Evolutionary conservation across 257 asterid genomes (phyloP), one percentile per base, ranked within the genome.

Genomic region (Solanum arcanum): DNA sequence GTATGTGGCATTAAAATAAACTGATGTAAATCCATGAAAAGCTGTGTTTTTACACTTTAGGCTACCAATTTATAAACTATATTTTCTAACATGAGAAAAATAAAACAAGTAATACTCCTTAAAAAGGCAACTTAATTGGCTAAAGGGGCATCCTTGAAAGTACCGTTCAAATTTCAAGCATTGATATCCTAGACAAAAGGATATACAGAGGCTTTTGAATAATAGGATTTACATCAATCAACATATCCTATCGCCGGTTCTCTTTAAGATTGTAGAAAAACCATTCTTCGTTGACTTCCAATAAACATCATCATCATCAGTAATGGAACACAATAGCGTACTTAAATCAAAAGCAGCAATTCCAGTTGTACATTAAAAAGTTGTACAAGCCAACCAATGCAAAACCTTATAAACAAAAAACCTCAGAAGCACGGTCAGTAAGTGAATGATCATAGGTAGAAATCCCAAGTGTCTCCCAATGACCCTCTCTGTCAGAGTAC

Each of bases 381-480:
- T 18, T 52, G n/a, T 52, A 52, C 62, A 52, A 18, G 62, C n/a
- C n/a, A 52, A 52, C 62, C 62, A 52, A 52, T 52, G 62, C 62
- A 52, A 52, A 6, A 23, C 62, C 62, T 9, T 9, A 52, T 52
- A 16, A 52, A 52, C n/a, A 23, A 2, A 52, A 52, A 52, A 52
- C 62, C 62, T 23, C 62, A 52, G 62, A 52, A 52, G 62, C n/a
- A 52, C n/a, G 62, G n/a, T 52, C 62, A 6, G 89, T 86, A 84
- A 90, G 88, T 23, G 86, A 83, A 82, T 90, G 92, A 83, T 90
- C 91, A 42, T 87, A 89, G 29, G 90, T 93, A 9, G 92, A 90
- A 75, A 23, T 21, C 13, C 44, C 88, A 41, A 92, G 85, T 86
- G 92, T 82, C 88, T 72, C 62, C 62, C n/a, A 52, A 16, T 52